Percentiles rank a stretch among this genome's conserved stretches.
Evolutionary conservation across 495 filamentous ascomycete genomes (phyloP).

Genomic region (Cercophora sp.): DNA sequence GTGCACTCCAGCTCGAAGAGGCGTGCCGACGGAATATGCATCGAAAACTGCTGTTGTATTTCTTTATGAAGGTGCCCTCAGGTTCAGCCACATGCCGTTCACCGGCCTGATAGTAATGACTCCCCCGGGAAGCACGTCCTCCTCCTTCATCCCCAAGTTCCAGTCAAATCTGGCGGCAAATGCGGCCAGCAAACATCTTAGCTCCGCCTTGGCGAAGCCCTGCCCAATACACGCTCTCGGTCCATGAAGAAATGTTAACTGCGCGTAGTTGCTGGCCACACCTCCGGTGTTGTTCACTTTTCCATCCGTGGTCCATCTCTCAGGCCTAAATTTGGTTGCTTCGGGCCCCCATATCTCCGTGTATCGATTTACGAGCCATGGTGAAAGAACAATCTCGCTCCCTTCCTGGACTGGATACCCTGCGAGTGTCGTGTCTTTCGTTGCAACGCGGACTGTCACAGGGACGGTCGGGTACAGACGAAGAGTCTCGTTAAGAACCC

Average conservation of each 20-base stretch:
- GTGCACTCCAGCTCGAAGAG: too few species aligned
- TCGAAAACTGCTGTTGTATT: too few species aligned
- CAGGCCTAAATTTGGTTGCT: constrained; percentile 13
- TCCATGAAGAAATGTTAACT: constrained; percentile 58
- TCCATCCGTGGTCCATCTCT: constrained; percentile 13
- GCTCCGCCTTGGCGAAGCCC: constrained; percentile 75
- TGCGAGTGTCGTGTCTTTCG: constrained; percentile 21
- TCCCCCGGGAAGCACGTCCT: constrained; percentile 51
- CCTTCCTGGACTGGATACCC: constrained; percentile 16
- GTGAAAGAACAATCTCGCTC: constrained; percentile 16
- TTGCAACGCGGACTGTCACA: constrained; percentile 57
- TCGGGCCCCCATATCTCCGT: constrained; percentile 16
- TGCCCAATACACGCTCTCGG: constrained; percentile 58
- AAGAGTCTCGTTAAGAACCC: constrained; percentile 39
- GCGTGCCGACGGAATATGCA: too few species aligned
- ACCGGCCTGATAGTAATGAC: constrained; percentile 58
- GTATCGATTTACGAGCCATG: constrained; percentile 14
- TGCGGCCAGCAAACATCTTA: constrained; percentile 71
- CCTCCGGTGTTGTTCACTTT: constrained; percentile 39
- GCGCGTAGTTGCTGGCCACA: constrained; percentile 51
- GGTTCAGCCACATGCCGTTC: constrained; percentile 53
- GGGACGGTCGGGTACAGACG: constrained; percentile 43
- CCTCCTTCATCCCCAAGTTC: constrained; percentile 48
- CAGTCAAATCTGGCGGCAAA: constrained; percentile 68
- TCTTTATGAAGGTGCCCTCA: too few species aligned